phyloP scores from a whole-genome alignment of 345 rosid genomes.

The Syzygium jambos region DNA sequence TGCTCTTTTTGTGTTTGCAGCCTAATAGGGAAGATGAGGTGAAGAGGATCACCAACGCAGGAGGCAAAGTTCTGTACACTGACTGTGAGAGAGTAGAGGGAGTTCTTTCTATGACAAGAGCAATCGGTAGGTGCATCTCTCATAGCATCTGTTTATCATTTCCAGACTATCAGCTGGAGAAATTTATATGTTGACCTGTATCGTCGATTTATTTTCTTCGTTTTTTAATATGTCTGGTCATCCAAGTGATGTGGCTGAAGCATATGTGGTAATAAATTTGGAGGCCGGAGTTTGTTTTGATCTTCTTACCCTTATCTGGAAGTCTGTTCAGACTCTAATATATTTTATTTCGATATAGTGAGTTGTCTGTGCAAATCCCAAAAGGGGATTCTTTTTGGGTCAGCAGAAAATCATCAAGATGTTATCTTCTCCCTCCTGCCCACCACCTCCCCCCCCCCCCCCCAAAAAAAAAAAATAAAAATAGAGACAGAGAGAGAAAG shows the following conservation, averaged over 20 bases:
- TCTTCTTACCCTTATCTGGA: not conserved
- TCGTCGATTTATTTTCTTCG: not conserved
- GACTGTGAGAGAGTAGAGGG: slow-evolving; percentile 32
- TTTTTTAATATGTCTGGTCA: not conserved
- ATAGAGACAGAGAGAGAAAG: not conserved
- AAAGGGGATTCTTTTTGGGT: not conserved
- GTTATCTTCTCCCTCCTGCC: not conserved
- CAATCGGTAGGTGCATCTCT: slow-evolving; percentile 15
- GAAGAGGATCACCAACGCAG: slow-evolving; percentile 25
- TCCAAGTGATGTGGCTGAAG: not conserved
- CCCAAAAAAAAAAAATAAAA: not conserved
- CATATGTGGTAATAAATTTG: not conserved
- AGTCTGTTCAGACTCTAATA: not conserved
- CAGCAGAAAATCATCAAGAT: not conserved
- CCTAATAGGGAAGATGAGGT: slow-evolving; percentile 36
- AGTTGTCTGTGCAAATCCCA: not conserved
- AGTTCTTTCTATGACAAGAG: slow-evolving; percentile 38
- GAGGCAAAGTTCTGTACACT: slow-evolving; percentile 38
- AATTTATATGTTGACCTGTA: not conserved
- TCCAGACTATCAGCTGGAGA: not conserved
- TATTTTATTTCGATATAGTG: not conserved
- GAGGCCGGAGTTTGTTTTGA: not conserved
- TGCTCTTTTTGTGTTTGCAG: slow-evolving; percentile 4
- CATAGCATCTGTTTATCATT: not conserved
- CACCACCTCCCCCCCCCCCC: not conserved